Conservation (phyloP, 163 green algal genomes). For the Scenedesmus sp. region DNA sequence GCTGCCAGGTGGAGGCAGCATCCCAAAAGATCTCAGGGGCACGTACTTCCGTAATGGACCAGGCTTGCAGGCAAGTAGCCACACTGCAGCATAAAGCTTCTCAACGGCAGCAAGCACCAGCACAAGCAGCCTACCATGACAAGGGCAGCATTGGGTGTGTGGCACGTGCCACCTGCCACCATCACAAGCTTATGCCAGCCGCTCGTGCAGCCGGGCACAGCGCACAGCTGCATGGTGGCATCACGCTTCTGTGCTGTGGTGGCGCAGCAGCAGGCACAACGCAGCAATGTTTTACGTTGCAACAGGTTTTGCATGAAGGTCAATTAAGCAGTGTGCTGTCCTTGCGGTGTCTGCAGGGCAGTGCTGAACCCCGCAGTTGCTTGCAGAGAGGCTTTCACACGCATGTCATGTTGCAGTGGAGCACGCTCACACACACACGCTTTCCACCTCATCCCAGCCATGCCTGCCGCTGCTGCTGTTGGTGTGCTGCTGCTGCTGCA, state of each 20-base stretch:
- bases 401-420: not conserved
- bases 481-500: no score
- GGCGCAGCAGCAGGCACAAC: not conserved
- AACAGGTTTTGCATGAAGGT: no score
- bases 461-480: not conserved
- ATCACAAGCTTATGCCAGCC: no score
- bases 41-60: conserved; percentile 85
- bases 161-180: not conserved
- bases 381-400: no score
- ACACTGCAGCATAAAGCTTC: not conserved
- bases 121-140: not conserved
- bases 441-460: not conserved
- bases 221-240: not conserved
- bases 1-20: conserved; percentile 62
- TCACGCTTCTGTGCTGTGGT: not conserved
- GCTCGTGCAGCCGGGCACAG: not conserved
- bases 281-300: not conserved
- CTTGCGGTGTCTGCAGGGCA: no score
- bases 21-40: conserved; percentile 78
- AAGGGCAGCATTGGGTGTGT: not conserved
- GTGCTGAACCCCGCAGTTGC: no score
- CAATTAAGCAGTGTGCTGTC: not conserved
- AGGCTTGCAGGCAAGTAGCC: conserved; percentile 63
- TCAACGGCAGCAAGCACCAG: not conserved
- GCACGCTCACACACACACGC: not conserved